Percentiles rank a stretch among this genome's conserved stretches.
These are phyloP conservation scores for Corchorus capsularis DNA, from an alignment of 345 rosid species.

Conservation along the genomic window DNA sequence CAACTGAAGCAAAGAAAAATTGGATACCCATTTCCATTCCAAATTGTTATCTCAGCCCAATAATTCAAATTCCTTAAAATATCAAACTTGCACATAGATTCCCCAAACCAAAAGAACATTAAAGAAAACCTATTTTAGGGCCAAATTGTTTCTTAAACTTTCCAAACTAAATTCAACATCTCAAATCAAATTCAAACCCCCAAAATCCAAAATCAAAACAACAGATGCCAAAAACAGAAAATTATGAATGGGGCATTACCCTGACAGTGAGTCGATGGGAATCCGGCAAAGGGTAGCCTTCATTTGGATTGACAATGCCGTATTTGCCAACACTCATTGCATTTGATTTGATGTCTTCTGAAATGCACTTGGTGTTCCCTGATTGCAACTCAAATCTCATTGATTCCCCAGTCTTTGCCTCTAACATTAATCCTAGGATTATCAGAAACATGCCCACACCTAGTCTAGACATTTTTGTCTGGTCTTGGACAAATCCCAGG, in stretches of 20 bases:
- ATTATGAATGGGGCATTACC: constrained; percentile 36
- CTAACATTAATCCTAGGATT: constrained; percentile 32
- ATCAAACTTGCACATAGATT: not conserved
- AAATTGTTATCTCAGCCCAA: not conserved
- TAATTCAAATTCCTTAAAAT: not conserved
- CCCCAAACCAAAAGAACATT: not conserved
- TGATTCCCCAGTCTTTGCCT: constrained; percentile 34
- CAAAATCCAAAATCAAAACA: not conserved
- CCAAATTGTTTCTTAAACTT: not conserved
- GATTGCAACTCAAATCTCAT: constrained; percentile 69
- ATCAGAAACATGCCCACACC: constrained; percentile 14
- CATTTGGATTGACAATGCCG: constrained; percentile 55
- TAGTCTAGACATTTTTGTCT: constrained; percentile 26
- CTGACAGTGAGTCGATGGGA: constrained; percentile 57
- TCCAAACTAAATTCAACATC: not conserved
- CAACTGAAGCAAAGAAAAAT: not conserved
- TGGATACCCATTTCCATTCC: not conserved
- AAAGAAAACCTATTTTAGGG: not conserved
- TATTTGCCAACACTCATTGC: constrained; percentile 71
- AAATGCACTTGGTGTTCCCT: constrained; percentile 66
- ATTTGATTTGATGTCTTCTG: constrained; percentile 71
- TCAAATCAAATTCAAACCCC: not conserved
- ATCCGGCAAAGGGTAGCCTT: constrained; percentile 55
- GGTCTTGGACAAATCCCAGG: not conserved
- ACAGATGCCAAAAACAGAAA: not conserved